Conservation (phyloP, 2,329 filamentous ascomycete species). For the Neoarthrinium moseri region DNA sequence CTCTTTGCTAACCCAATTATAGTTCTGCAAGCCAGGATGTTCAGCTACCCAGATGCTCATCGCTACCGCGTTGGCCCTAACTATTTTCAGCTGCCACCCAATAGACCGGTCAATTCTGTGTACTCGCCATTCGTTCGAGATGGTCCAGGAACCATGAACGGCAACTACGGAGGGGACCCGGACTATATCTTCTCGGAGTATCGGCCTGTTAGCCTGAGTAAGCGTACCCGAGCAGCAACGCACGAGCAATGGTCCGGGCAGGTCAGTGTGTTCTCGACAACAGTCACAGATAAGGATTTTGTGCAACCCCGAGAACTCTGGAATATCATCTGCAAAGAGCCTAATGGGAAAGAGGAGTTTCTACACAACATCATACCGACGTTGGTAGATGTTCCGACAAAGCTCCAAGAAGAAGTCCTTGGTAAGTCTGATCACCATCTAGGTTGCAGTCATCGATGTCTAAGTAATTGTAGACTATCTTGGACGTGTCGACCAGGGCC, state of each 20-base stretch:
- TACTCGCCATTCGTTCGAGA: slow-evolving; percentile 2
- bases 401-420: background rate
- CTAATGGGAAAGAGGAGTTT: background rate
- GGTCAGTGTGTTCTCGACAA: background rate
- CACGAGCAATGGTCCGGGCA: slow-evolving; percentile 1
- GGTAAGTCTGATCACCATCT: too few species aligned
- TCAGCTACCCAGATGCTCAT: background rate
- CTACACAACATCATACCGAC: background rate
- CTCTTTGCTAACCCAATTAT: too few species aligned
- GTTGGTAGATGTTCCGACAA: background rate
- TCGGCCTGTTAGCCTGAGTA: background rate
- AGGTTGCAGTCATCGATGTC: too few species aligned
- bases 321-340: background rate
- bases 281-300: background rate
- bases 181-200: background rate
- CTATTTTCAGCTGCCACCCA: background rate
- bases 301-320: background rate
- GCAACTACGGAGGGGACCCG: slow-evolving; percentile 2
- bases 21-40: slow-evolving; percentile 4
- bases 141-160: background rate
- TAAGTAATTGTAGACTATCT: too few species aligned
- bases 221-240: background rate
- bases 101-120: background rate
- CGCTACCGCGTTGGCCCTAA: slow-evolving; percentile 2
- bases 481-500: too few species aligned